Percentiles rank a stretch among this genome's conserved stretches.
Conservation (phyloP, 495 filamentous ascomycete genomes). For the Aspergillus nidulans region DNA sequence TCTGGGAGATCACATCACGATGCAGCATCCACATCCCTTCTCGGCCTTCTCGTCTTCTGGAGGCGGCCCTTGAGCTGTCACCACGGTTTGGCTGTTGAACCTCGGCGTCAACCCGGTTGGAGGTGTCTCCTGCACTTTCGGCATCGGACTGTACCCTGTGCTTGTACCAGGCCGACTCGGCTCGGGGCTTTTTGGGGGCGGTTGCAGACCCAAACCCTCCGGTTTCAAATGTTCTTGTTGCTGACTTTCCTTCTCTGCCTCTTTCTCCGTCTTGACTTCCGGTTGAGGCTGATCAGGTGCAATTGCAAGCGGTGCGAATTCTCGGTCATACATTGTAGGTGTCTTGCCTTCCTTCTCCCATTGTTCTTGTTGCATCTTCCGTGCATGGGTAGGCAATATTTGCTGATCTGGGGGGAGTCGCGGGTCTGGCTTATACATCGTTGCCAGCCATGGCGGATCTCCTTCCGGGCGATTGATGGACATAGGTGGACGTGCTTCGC, state of each 20-base stretch:
- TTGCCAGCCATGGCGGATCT: conserved; percentile 90
- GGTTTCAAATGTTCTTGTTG: conserved; percentile 1
- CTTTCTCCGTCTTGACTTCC: conserved; percentile 24
- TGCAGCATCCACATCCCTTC: conserved; percentile 48
- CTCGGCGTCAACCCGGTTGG: conserved; percentile 31
- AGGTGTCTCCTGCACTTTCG: conserved; percentile 44
- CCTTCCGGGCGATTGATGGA: conserved; percentile 79
- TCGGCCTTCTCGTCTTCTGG: conserved; percentile 31
- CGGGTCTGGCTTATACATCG: conserved; percentile 94
- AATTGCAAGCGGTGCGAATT: conserved; percentile 72
- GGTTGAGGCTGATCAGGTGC: conserved; percentile 37
- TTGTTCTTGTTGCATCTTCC: conserved; percentile 85
- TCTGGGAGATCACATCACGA: conserved; percentile 44
- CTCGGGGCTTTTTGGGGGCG: conserved; percentile 30
- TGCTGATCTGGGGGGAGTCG: conserved; percentile 93
- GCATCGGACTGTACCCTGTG: conserved; percentile 51
- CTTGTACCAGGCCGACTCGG: conserved; percentile 34
- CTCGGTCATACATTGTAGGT: conserved; percentile 73
- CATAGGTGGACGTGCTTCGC: conserved; percentile 53
- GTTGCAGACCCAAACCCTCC: conserved; percentile 9
- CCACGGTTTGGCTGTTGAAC: conserved; percentile 33
- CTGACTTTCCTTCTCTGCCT: conserved; percentile 28
- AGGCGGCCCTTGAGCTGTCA: conserved; percentile 32
- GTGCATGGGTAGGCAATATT: conserved; percentile 89
- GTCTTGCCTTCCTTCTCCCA: conserved; percentile 88